Conservation (phyloP, 495 filamentous ascomycete genomes). For the Amorphotheca resinae region DNA sequence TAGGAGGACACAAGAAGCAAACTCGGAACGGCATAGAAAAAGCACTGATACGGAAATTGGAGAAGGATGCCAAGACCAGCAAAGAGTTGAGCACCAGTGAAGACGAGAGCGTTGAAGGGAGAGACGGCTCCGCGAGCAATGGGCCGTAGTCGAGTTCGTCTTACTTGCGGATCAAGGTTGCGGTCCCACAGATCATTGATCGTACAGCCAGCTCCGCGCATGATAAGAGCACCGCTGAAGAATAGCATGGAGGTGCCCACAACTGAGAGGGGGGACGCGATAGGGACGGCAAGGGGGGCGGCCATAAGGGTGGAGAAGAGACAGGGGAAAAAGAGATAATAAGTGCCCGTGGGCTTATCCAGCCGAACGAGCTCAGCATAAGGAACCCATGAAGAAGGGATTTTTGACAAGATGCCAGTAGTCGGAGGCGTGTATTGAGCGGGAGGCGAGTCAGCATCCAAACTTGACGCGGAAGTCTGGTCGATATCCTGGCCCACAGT, state of each 20-base stretch:
- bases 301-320: constrained; percentile 75
- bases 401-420: constrained; percentile 60
- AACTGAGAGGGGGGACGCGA: constrained; percentile 43
- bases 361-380: constrained; percentile 89
- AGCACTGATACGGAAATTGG: constrained; percentile 72
- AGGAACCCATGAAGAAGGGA: constrained; percentile 69
- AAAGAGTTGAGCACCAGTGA: constrained; percentile 69
- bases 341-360: constrained; percentile 89
- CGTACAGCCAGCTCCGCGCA: constrained; percentile 95
- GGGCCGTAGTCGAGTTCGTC: constrained; percentile 73
- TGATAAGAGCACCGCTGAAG: constrained; percentile 76
- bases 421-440: constrained; percentile 51
- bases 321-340: constrained; percentile 93
- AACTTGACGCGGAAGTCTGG: background rate
- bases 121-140: constrained; percentile 79
- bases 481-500: background rate
- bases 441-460: background rate
- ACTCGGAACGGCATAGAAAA: constrained; percentile 81
- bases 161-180: constrained; percentile 83
- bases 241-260: constrained; percentile 62
- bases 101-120: constrained; percentile 61
- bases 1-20: constrained; percentile 72
- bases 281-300: constrained; percentile 46
- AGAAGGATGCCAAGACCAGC: constrained; percentile 71
- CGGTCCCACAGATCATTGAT: constrained; percentile 98